A percentile compares a stretch with the other conserved stretches of the same genome.
phyloP scores from a whole-genome alignment of 768 basidiomycete species.

The Obba rivulosa region DNA sequence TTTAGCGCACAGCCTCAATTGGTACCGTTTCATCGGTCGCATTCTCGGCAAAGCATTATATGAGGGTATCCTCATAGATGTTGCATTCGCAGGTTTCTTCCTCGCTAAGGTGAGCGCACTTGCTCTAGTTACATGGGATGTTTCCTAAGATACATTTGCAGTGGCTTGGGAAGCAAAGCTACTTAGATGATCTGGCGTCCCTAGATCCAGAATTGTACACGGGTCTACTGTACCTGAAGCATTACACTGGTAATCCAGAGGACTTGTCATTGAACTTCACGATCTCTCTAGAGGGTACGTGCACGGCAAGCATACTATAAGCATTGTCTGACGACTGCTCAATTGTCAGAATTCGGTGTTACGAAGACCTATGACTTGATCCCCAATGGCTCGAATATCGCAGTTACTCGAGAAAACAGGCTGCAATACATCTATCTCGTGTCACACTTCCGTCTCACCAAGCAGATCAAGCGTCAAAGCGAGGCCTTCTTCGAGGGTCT shows the following conservation, averaged over 20 bases:
- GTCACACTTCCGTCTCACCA: slow-evolving; percentile 82
- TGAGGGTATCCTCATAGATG: slow-evolving; percentile 91
- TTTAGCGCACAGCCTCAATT: slow-evolving; percentile 75
- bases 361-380: slow-evolving; percentile 74
- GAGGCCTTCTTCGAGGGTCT: slow-evolving; percentile 89
- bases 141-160: slow-evolving; percentile 22
- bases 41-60: slow-evolving; percentile 96
- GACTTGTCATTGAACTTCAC: slow-evolving; percentile 90
- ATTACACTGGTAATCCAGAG: slow-evolving; percentile 80
- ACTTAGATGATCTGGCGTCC: slow-evolving; percentile 88
- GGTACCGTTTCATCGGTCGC: slow-evolving; percentile 91
- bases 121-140: neutral
- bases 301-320: neutral
- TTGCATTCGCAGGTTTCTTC: slow-evolving; percentile 95
- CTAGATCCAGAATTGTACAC: slow-evolving; percentile 91
- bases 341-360: slow-evolving; percentile 68
- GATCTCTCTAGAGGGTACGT: slow-evolving; percentile 74
- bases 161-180: slow-evolving; percentile 92
- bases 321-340: neutral
- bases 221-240: slow-evolving; percentile 89
- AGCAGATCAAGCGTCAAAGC: slow-evolving; percentile 82
- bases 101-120: slow-evolving; percentile 62
- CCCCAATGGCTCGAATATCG: slow-evolving; percentile 72
- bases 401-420: slow-evolving; percentile 86
- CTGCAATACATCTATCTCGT: slow-evolving; percentile 87